Percentiles rank a stretch among this genome's conserved stretches.
phyloP scores from a whole-genome alignment of 2,329 filamentous ascomycete species.

The Calonectria fujianensis region DNA sequence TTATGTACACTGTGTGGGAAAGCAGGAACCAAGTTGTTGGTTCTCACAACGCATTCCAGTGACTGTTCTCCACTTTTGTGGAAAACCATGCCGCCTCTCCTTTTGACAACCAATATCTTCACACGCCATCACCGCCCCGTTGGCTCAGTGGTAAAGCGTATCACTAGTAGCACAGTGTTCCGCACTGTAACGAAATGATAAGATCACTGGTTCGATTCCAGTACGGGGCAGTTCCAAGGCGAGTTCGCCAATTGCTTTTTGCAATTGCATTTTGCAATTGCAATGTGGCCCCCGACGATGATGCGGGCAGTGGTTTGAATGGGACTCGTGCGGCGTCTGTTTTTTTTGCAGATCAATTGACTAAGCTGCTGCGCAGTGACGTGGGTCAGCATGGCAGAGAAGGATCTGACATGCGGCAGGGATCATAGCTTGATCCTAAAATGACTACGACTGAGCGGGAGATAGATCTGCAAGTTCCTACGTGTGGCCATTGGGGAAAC shows the following conservation, averaged over 20 bases:
- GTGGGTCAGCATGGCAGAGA: not conserved
- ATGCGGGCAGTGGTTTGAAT: too few species aligned
- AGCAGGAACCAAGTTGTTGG: not conserved
- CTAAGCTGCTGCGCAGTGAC: not conserved
- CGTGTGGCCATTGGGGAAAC: not conserved
- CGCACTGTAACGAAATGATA: constrained; percentile 28
- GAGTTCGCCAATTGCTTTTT: too few species aligned
- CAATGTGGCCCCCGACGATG: not conserved
- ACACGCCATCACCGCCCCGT: constrained; percentile 31
- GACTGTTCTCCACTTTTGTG: not conserved
- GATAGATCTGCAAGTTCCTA: not conserved
- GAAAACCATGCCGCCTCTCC: not conserved
- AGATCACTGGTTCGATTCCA: constrained; percentile 48
- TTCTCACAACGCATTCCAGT: not conserved
- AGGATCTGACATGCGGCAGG: not conserved
- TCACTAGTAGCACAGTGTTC: constrained; percentile 40
- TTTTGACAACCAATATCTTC: not conserved
- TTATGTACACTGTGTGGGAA: not conserved
- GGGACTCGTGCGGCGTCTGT: not conserved
- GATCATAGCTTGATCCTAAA: not conserved
- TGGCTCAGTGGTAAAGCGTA: constrained; percentile 47
- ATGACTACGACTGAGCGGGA: not conserved
- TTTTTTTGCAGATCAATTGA: not conserved
- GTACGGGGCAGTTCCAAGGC: constrained; percentile 34
- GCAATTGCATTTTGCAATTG: not conserved